A percentile compares a stretch with the other conserved stretches of the same genome.
Evolutionary conservation across 2,329 filamentous ascomycete genomes (phyloP).

Genomic region (Ophiostoma piceae): DNA sequence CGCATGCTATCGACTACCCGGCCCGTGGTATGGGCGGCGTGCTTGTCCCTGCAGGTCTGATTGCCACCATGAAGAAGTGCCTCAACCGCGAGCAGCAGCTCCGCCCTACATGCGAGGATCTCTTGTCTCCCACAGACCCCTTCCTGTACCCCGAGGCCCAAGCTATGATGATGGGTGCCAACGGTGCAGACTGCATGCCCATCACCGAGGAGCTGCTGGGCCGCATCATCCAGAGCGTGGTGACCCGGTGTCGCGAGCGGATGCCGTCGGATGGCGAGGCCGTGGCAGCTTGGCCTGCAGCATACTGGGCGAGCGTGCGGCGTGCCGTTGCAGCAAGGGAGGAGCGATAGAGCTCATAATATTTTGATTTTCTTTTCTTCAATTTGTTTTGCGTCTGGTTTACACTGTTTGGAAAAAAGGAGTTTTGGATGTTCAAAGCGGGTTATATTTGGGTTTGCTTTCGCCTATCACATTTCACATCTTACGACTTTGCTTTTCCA

Average conservation of each 20-base stretch:
- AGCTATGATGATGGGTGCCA: conserved; percentile 26
- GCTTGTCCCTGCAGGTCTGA: conserved; percentile 52
- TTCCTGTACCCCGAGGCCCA: conserved; percentile 57
- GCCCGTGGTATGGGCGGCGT: conserved; percentile 62
- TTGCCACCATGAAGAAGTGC: conserved; percentile 59
- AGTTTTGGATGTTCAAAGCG: not conserved
- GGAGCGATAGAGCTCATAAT: conserved; percentile 21
- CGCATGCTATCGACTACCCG: conserved; percentile 67
- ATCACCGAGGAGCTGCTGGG: conserved; percentile 59
- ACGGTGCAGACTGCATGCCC: conserved; percentile 45
- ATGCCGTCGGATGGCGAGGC: conserved; percentile 56
- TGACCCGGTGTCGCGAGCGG: conserved; percentile 52
- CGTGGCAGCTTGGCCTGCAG: conserved; percentile 52
- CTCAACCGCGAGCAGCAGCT: conserved; percentile 57
- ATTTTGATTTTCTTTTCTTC: not conserved
- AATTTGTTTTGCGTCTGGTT: not conserved
- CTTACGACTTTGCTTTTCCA: conserved; percentile 12
- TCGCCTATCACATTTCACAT: conserved; percentile 4
- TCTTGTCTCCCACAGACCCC: conserved; percentile 54
- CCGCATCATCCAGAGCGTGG: conserved; percentile 59
- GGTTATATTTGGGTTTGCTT: conserved; percentile 13
- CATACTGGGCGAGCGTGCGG: conserved; percentile 56
- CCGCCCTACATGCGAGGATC: conserved; percentile 59
- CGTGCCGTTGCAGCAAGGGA: conserved; percentile 43
- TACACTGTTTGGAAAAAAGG: not conserved